Evolutionary conservation across 257 asterid species (phyloP).

Genomic region (Striga asiatica): DNA sequence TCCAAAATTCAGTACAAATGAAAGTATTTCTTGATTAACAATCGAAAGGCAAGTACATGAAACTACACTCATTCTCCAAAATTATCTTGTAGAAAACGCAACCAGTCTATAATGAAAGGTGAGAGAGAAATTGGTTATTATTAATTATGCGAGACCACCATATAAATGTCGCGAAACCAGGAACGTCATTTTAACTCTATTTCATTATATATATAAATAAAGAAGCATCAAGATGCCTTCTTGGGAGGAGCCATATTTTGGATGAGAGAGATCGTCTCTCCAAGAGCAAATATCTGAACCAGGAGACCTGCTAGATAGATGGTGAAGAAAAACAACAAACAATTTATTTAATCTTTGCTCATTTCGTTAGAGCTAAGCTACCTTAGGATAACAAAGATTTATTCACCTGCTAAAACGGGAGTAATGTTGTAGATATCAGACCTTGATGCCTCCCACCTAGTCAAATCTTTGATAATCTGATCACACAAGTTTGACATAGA

Average conservation of each 20-base stretch:
- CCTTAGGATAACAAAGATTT: not conserved
- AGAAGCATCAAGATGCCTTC: slow-evolving; percentile 42
- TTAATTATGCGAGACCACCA: no score
- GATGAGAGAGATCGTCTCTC: slow-evolving; percentile 39
- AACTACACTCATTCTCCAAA: no score
- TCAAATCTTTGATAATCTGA: slow-evolving; percentile 41
- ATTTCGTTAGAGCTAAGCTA: not conserved
- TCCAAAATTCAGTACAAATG: no score
- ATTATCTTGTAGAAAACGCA: no score
- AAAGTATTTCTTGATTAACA: no score
- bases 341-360: not conserved
- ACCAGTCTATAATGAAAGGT: no score
- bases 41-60: no score
- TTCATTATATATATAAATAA: no score
- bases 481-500: not conserved
- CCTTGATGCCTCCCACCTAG: slow-evolving; percentile 33
- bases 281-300: slow-evolving; percentile 30
- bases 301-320: slow-evolving; percentile 33
- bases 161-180: no score
- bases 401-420: slow-evolving; percentile 42
- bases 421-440: slow-evolving; percentile 32
- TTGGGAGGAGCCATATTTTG: slow-evolving; percentile 85
- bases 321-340: not conserved
- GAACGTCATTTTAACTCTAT: no score
- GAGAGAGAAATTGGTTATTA: no score